Evolutionary conservation across 768 basidiomycete species (phyloP).

Genomic region (Lactarius sp.): DNA sequence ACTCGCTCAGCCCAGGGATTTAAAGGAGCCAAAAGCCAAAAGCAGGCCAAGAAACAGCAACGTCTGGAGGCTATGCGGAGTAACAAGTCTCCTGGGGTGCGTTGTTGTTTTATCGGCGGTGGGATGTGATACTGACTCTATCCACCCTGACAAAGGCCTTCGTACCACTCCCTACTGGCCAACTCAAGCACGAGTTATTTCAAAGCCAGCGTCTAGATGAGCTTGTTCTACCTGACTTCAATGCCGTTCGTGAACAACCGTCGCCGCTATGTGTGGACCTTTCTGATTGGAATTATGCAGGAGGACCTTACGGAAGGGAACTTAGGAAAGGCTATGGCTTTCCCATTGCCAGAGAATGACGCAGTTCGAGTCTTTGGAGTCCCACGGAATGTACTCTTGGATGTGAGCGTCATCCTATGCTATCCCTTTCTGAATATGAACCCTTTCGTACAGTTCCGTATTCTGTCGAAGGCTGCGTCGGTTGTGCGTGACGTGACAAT

Average conservation of each 20-base stretch:
- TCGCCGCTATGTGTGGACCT: not conserved
- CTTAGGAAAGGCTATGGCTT: constrained; percentile 16
- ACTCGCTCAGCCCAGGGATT: constrained; percentile 17
- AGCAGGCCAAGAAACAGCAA: constrained; percentile 8
- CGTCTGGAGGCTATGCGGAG: constrained; percentile 10
- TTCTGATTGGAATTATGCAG: not conserved
- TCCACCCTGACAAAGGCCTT: constrained; percentile 36
- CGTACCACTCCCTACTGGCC: constrained; percentile 36
- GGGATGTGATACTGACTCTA: not conserved
- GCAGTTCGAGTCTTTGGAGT: constrained; percentile 20
- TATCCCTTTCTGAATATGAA: not conserved
- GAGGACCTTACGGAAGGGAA: constrained; percentile 17
- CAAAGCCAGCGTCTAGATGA: constrained; percentile 35
- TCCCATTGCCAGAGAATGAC: constrained; percentile 25
- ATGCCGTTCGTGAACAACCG: constrained; percentile 36
- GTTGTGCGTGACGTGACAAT: constrained; percentile 69
- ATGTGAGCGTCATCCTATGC: constrained; percentile 9
- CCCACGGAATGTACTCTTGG: constrained; percentile 16
- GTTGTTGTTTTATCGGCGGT: not conserved
- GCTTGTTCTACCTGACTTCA: constrained; percentile 40
- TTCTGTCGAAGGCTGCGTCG: constrained; percentile 66
- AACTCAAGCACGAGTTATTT: constrained; percentile 41
- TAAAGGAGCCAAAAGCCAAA: constrained; percentile 17
- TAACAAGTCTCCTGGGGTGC: constrained; percentile 19
- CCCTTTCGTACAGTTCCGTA: constrained; percentile 45